Percentiles rank a stretch among this genome's conserved stretches.
These are phyloP conservation scores for Fusarium palustre DNA, from an alignment of 2,329 filamentous ascomycete species.

Conservation along the genomic window DNA sequence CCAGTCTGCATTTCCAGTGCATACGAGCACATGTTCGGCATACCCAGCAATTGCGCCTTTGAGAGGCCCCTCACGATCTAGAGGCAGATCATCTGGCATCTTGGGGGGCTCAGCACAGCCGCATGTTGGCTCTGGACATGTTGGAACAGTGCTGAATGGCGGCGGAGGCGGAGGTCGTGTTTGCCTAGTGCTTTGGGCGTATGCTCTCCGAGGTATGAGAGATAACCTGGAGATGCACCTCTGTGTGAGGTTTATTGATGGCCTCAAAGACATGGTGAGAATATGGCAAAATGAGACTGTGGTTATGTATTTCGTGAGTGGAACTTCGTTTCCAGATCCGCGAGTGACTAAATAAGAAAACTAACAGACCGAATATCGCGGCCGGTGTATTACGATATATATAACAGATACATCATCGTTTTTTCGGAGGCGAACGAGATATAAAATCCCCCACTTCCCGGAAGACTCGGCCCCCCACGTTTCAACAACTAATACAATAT, in stretches of 20 bases:
- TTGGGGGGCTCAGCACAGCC: conserved; percentile 74
- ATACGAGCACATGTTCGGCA: conserved; percentile 84
- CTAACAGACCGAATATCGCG: conserved; percentile 26
- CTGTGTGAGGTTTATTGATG: conserved; percentile 27
- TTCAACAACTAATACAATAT: conserved; percentile 29
- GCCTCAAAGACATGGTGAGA: conserved; percentile 33
- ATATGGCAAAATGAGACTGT: background rate
- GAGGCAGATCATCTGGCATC: conserved; percentile 75
- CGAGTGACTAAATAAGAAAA: background rate
- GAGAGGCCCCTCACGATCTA: conserved; percentile 77
- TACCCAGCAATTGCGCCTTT: conserved; percentile 84
- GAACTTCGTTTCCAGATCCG: background rate
- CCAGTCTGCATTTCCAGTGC: conserved; percentile 86
- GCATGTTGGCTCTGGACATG: conserved; percentile 82
- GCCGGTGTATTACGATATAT: conserved; percentile 26
- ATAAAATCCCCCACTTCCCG: conserved; percentile 42
- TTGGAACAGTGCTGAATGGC: conserved; percentile 59
- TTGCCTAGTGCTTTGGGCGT: conserved; percentile 33
- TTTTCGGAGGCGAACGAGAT: conserved; percentile 3
- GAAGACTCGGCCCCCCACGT: conserved; percentile 31
- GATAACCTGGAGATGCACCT: conserved; percentile 22
- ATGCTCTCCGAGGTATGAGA: conserved; percentile 18
- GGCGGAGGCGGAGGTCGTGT: conserved; percentile 40
- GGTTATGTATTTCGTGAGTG: background rate
- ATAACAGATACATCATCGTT: conserved; percentile 31